Percentiles rank a stretch among this genome's conserved stretches.
These are phyloP conservation scores for Hypoxylon perforatum DNA, from an alignment of 495 filamentous ascomycete genomes.

Conservation along the genomic window DNA sequence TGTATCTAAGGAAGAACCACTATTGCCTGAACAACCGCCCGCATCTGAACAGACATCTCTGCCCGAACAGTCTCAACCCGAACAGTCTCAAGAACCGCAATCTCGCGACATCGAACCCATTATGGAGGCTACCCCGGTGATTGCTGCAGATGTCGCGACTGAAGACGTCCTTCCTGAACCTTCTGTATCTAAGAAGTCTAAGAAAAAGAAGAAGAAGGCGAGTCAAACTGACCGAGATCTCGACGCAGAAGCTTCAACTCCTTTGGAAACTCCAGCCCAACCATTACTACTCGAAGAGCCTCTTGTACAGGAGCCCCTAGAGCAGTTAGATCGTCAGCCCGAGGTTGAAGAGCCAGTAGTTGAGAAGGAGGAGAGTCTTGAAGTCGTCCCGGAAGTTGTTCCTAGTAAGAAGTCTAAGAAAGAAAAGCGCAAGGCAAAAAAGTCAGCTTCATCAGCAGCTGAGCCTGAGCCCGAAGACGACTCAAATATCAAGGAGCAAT, in stretches of 20 bases:
- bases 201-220: slow-evolving; percentile 42
- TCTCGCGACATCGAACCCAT: slow-evolving; percentile 28
- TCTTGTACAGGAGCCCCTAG: slow-evolving; percentile 25
- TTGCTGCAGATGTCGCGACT: neutral
- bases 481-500: slow-evolving; percentile 5
- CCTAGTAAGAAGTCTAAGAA: slow-evolving; percentile 47
- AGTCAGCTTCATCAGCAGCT: slow-evolving; percentile 13
- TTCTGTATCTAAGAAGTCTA: slow-evolving; percentile 33
- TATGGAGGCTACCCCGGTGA: slow-evolving; percentile 23
- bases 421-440: slow-evolving; percentile 46
- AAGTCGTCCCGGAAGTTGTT: slow-evolving; percentile 25
- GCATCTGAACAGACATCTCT: no score
- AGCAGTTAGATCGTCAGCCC: slow-evolving; percentile 22
- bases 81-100: slow-evolving; percentile 34
- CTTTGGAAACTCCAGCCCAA: slow-evolving; percentile 29
- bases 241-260: slow-evolving; percentile 14
- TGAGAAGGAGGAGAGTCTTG: neutral
- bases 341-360: slow-evolving; percentile 25
- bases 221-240: slow-evolving; percentile 26
- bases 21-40: no score
- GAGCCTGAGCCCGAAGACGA: slow-evolving; percentile 38
- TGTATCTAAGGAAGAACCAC: no score
- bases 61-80: no score
- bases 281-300: slow-evolving; percentile 19
- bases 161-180: no score